These are phyloP conservation scores for Ophiostoma australiae DNA, from an alignment of 2,329 filamentous ascomycete genomes.

Conservation along the genomic window DNA sequence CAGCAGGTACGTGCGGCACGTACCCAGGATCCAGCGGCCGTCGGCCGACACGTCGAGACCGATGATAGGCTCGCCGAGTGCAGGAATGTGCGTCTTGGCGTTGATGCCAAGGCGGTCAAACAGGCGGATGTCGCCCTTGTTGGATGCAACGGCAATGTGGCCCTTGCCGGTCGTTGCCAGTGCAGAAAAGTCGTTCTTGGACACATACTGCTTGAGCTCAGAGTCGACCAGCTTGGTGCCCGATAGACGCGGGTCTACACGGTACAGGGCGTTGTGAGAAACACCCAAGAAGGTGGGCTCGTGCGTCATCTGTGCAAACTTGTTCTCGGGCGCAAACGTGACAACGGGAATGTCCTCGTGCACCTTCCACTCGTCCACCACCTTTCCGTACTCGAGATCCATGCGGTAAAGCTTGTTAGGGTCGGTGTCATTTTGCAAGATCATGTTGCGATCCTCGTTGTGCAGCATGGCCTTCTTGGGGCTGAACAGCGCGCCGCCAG, in stretches of 20 bases:
- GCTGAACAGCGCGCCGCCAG: slow-evolving; percentile 79
- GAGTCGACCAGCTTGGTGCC: slow-evolving; percentile 90
- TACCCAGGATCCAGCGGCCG: slow-evolving; percentile 91
- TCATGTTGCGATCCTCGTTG: slow-evolving; percentile 82
- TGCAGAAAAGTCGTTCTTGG: slow-evolving; percentile 96
- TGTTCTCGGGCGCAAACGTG: slow-evolving; percentile 91
- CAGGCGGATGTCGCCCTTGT: slow-evolving; percentile 93
- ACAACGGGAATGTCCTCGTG: slow-evolving; percentile 93
- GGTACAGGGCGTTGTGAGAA: slow-evolving; percentile 87
- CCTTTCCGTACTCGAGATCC: slow-evolving; percentile 96
- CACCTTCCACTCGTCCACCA: slow-evolving; percentile 97
- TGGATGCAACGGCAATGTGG: slow-evolving; percentile 92
- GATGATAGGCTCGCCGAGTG: slow-evolving; percentile 89
- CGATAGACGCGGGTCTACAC: slow-evolving; percentile 82
- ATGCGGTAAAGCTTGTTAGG: slow-evolving; percentile 92
- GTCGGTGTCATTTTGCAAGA: slow-evolving; percentile 75
- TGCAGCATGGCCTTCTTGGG: slow-evolving; percentile 97
- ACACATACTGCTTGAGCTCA: slow-evolving; percentile 90
- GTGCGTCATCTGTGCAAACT: slow-evolving; percentile 95
- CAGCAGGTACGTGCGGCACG: slow-evolving; percentile 88
- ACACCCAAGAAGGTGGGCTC: slow-evolving; percentile 94
- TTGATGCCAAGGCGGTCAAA: slow-evolving; percentile 96
- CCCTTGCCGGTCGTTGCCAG: slow-evolving; percentile 93
- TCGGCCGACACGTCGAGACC: slow-evolving; percentile 94
- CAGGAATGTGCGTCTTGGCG: slow-evolving; percentile 94